These are phyloP conservation scores for Murraya koenigii DNA, from an alignment of 345 rosid genomes.

Conservation along the genomic window DNA sequence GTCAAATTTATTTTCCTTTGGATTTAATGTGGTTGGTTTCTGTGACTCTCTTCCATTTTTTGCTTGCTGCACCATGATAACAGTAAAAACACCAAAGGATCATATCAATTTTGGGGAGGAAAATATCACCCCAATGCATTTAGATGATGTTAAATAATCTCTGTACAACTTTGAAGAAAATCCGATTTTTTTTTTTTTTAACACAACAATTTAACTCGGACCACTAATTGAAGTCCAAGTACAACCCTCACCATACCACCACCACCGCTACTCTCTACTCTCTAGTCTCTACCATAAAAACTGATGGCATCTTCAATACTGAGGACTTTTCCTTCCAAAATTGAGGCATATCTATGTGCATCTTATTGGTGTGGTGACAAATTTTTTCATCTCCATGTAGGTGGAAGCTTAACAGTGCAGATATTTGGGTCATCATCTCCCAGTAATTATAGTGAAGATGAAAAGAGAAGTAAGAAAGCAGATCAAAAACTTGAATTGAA, in stretches of 20 bases:
- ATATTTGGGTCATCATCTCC: conserved; percentile 36
- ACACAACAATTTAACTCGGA: not conserved
- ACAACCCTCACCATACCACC: too few relatives aligned
- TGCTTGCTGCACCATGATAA: not conserved
- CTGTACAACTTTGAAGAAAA: not conserved
- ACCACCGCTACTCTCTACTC: too few relatives aligned
- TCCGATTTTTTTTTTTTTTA: not conserved
- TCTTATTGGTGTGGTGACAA: not conserved
- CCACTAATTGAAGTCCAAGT: not conserved
- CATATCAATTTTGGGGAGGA: not conserved
- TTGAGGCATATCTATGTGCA: not conserved
- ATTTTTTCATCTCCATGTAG: conserved; percentile 21
- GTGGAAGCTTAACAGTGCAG: conserved; percentile 58
- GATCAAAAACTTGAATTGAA: conserved; percentile 12
- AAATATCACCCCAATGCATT: not conserved
- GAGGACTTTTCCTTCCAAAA: not conserved
- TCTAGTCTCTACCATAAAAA: not conserved
- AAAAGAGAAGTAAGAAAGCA: conserved; percentile 15
- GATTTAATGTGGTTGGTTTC: not conserved
- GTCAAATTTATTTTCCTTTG: not conserved
- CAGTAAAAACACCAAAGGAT: not conserved
- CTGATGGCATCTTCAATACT: not conserved
- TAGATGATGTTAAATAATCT: not conserved
- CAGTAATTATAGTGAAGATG: conserved; percentile 6
- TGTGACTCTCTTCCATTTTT: not conserved